A percentile compares a stretch with the other conserved stretches of the same genome.
Evolutionary conservation across 495 filamentous ascomycete genomes (phyloP).

Genomic region (Lichenothelia convexa): DNA sequence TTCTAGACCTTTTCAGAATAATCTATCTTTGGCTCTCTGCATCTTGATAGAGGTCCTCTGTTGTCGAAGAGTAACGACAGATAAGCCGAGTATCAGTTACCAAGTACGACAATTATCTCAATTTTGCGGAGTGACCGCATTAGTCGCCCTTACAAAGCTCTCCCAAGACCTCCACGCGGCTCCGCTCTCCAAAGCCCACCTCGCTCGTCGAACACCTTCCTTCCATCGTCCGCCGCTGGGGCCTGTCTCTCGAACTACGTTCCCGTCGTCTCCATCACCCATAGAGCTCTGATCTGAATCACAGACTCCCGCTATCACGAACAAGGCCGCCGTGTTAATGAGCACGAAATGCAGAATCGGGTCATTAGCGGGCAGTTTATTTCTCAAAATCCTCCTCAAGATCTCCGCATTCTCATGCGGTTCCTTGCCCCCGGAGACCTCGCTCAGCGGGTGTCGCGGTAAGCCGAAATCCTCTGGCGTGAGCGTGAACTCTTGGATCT

Average conservation of each 20-base stretch:
- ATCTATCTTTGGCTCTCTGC: too few relatives aligned
- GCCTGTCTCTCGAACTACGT: slow-evolving; percentile 60
- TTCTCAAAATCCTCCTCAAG: slow-evolving; percentile 54
- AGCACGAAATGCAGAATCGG: slow-evolving; percentile 87
- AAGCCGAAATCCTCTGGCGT: slow-evolving; percentile 74
- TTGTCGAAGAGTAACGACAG: not conserved
- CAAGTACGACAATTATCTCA: too few relatives aligned
- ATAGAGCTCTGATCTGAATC: slow-evolving; percentile 60
- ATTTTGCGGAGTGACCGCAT: slow-evolving; percentile 2
- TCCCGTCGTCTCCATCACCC: slow-evolving; percentile 53
- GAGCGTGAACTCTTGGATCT: slow-evolving; percentile 55
- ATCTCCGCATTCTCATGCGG: slow-evolving; percentile 78
- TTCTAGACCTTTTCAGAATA: too few relatives aligned
- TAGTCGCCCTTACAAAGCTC: slow-evolving; percentile 22
- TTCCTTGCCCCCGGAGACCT: slow-evolving; percentile 67
- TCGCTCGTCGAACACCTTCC: slow-evolving; percentile 68
- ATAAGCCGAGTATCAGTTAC: not conserved
- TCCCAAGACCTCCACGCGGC: slow-evolving; percentile 51
- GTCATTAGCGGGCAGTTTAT: slow-evolving; percentile 51
- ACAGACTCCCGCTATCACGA: slow-evolving; percentile 71
- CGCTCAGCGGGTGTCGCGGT: slow-evolving; percentile 47
- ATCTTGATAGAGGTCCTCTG: too few relatives aligned
- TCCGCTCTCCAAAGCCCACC: slow-evolving; percentile 68
- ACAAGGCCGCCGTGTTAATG: slow-evolving; percentile 76
- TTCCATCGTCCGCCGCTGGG: slow-evolving; percentile 82